Evolutionary conservation across 2,329 filamentous ascomycete species (phyloP).

Genomic region (Colletotrichum sp.): DNA sequence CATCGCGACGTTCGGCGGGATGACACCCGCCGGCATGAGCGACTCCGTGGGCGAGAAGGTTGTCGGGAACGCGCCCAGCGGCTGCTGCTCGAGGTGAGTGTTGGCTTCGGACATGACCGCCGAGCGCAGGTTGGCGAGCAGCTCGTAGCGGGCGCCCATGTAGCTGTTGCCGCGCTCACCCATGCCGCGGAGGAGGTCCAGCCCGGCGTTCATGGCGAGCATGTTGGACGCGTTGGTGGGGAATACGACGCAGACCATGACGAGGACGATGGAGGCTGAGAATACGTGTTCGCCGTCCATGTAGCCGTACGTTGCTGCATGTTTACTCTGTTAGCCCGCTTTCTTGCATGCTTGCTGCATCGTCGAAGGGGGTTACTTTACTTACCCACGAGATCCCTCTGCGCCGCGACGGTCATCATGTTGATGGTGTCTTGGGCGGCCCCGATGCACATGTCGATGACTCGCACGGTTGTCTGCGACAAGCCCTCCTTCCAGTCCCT

Average conservation of each 20-base stretch:
- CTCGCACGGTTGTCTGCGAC: slow-evolving; percentile 33
- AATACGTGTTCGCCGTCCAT: slow-evolving; percentile 39
- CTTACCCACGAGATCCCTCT: slow-evolving; percentile 51
- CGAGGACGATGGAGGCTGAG: slow-evolving; percentile 32
- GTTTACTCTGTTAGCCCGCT: slow-evolving; percentile 17
- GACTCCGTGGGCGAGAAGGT: slow-evolving; percentile 8
- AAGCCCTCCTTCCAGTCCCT: slow-evolving; percentile 25
- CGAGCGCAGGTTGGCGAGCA: slow-evolving; percentile 33
- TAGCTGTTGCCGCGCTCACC: slow-evolving; percentile 57
- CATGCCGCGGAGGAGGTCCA: slow-evolving; percentile 54
- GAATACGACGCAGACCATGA: slow-evolving; percentile 49
- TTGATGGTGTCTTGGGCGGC: slow-evolving; percentile 32
- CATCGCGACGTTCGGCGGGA: not conserved
- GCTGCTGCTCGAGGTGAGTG: not conserved
- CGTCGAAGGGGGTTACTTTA: slow-evolving; percentile 20
- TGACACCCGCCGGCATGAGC: not conserved
- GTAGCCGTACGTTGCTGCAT: slow-evolving; percentile 32
- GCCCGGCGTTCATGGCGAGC: slow-evolving; percentile 48
- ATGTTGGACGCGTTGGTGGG: slow-evolving; percentile 46
- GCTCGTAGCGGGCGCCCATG: slow-evolving; percentile 40
- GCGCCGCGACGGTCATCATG: slow-evolving; percentile 25
- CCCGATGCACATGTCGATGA: slow-evolving; percentile 37
- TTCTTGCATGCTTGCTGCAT: not conserved
- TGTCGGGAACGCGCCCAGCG: not conserved
- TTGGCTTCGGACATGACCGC: slow-evolving; percentile 24